Conservation (phyloP, 306 rosid species). For the Mimosa pudica region DNA sequence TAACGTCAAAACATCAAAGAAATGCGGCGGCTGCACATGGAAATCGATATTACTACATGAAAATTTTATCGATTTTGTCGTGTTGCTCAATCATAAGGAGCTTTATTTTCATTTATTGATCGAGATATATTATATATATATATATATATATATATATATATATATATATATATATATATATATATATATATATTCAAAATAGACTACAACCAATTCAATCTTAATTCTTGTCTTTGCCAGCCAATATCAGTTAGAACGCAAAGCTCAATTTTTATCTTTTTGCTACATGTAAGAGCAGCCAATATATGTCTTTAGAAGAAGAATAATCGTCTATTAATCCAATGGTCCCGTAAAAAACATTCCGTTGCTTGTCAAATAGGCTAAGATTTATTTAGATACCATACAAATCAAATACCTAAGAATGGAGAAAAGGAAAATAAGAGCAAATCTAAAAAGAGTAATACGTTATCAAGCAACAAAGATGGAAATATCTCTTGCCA, state of each 20-base stretch:
- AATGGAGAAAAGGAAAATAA: background rate
- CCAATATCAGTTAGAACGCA: background rate
- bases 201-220: background rate
- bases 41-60: slow-evolving; percentile 5
- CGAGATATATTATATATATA: background rate
- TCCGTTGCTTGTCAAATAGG: background rate
- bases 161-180: background rate
- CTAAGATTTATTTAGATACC: background rate
- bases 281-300: background rate
- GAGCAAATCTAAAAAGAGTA: background rate
- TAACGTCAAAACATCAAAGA: background rate
- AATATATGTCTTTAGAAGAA: background rate
- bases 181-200: background rate
- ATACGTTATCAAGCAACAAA: background rate
- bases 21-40: background rate
- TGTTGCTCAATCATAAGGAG: slow-evolving; percentile 6
- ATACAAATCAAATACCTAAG: slow-evolving; percentile 3
- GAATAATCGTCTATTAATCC: background rate
- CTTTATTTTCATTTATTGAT: background rate
- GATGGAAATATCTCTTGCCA: slow-evolving; percentile 13
- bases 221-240: background rate
- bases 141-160: background rate
- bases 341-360: background rate
- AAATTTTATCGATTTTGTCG: slow-evolving; percentile 3
- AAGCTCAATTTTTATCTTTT: background rate